Percentiles rank a stretch among this genome's conserved stretches.
Evolutionary conservation across 2,329 filamentous ascomycete genomes (phyloP).

Genomic region (Aspergillus candidus): DNA sequence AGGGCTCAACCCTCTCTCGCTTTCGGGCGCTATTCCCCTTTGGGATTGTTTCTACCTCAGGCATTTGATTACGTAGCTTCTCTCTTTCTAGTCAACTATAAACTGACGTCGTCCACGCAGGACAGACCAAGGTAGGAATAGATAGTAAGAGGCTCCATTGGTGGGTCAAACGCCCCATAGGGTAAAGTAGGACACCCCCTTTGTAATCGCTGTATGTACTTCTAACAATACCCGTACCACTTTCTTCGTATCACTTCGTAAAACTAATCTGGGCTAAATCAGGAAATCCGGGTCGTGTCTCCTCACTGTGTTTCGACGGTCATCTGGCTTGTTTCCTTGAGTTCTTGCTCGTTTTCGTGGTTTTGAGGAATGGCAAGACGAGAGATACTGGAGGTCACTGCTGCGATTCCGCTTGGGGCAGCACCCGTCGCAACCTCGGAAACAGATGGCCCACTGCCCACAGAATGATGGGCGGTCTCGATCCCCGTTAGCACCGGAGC

Average conservation of each 20-base stretch:
- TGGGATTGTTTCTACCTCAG: background rate
- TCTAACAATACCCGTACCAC: too few relatives aligned
- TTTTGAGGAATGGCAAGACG: conserved; percentile 37
- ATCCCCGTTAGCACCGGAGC: conserved; percentile 55
- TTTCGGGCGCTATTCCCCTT: conserved; percentile 18
- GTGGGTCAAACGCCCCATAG: too few relatives aligned
- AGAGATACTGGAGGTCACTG: conserved; percentile 42
- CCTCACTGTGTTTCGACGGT: conserved; percentile 48
- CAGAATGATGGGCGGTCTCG: conserved; percentile 52
- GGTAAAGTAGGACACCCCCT: too few relatives aligned
- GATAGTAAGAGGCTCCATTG: too few relatives aligned
- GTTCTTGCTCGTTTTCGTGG: conserved; percentile 22
- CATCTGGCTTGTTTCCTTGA: conserved; percentile 29
- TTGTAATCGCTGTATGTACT: too few relatives aligned
- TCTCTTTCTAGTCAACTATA: conserved; percentile 2
- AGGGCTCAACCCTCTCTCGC: conserved; percentile 38
- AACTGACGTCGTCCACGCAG: background rate
- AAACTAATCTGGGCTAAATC: too few relatives aligned
- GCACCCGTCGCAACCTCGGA: conserved; percentile 22
- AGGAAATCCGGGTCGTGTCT: background rate
- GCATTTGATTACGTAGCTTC: too few relatives aligned
- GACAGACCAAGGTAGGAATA: too few relatives aligned
- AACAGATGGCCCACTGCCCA: conserved; percentile 40
- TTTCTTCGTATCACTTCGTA: too few relatives aligned
- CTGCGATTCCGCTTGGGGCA: conserved; percentile 33